Evolutionary conservation across 2,329 filamentous ascomycete genomes (phyloP), one percentile per base, ranked within the genome.

Genomic region (Fusarium sp.): DNA sequence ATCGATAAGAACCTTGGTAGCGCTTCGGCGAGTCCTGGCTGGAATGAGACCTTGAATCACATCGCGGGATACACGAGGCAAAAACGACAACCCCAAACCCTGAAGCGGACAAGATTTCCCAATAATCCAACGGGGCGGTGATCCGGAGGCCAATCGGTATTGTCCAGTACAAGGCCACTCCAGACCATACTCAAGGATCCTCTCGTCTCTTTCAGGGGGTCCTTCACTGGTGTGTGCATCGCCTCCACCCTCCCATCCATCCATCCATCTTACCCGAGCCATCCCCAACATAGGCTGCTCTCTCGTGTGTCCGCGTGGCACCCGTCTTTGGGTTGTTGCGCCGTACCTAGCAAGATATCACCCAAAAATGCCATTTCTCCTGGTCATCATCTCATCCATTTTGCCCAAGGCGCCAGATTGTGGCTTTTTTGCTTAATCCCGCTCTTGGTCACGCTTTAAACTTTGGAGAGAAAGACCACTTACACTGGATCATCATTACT

Each of bases 261-360:
- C 63, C 63, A 71, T 60, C 60, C 63, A 63, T 67, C 63, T 57
- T 62, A 73, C 35, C 66, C 63, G 56, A 71, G 69, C 70, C 70
- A 69, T 58, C 65, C 73, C 63, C 64, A 65, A 61, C 66, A 68
- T 56, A 69, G 50, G 64, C 69, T 66, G 57, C 50, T 69, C 62
- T 65, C 68, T 69, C 42, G 42, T 65, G 59, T 63, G 71, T 76
- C 68, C 74, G 71, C 74, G 74, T 76, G 74, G 71, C 71, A 74
- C 73, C 36, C 62, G 42, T 25, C 63, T 38, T 58, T 69, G 61
- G 62, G 68, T 27, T 27, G 25, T 36, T 38, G 10, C 27, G 58
- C 42, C 22, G 20, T 29, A 47, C 50, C 22, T 38, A 35, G 45
- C 13, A 66, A 27, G 22, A 35, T 47, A 70, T 27, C 33, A 56